Evolutionary conservation across 768 basidiomycete species (phyloP).

Genomic region (Suillus plorans): DNA sequence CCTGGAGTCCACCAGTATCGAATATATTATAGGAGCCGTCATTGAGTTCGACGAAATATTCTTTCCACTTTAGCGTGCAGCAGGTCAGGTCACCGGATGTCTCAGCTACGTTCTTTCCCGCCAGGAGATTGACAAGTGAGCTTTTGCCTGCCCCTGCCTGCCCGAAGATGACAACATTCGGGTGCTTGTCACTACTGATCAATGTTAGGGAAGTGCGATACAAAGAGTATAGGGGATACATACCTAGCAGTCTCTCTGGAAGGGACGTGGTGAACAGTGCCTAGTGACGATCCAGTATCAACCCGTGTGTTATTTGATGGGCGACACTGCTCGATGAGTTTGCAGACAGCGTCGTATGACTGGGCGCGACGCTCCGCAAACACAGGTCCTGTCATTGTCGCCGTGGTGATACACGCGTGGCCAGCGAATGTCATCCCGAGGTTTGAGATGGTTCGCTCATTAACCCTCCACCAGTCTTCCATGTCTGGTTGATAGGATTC

Average conservation of each 20-base stretch:
- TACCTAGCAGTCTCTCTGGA: background rate
- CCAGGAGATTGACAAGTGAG: conserved; percentile 31
- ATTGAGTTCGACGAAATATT: conserved; percentile 27
- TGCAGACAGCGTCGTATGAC: conserved; percentile 40
- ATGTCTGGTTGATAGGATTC: conserved; percentile 25
- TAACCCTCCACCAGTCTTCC: conserved; percentile 39
- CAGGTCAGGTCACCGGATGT: conserved; percentile 30
- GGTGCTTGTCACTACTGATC: conserved; percentile 8
- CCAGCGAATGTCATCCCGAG: background rate
- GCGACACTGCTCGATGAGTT: conserved; percentile 32
- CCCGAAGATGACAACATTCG: conserved; percentile 40
- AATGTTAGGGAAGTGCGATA: background rate
- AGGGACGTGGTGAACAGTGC: background rate
- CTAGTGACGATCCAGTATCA: conserved; percentile 20
- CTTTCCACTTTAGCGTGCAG: conserved; percentile 33
- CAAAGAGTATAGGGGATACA: background rate
- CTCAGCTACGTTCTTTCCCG: conserved; percentile 20
- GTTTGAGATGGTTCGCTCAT: conserved; percentile 15
- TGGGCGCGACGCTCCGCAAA: conserved; percentile 8
- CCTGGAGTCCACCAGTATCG: conserved; percentile 9
- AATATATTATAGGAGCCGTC: conserved; percentile 14
- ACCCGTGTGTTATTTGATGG: conserved; percentile 23
- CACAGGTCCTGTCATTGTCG: conserved; percentile 7
- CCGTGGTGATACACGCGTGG: background rate
- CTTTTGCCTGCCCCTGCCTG: conserved; percentile 37